phyloP scores from a whole-genome alignment of 495 filamentous ascomycete species.

The Neurospora sp. region DNA sequence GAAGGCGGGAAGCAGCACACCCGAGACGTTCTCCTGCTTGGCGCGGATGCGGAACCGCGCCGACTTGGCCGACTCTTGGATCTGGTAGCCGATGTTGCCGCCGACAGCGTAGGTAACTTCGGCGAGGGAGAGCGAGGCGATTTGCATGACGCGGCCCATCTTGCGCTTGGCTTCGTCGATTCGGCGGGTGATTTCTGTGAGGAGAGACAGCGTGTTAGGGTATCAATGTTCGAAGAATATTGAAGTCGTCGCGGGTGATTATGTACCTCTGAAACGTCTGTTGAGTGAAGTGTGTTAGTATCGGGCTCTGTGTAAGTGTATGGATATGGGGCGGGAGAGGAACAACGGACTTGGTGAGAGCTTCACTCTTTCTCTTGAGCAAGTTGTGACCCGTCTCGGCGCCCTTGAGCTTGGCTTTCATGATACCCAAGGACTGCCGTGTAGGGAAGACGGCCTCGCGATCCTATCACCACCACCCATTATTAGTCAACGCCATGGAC shows the following conservation, averaged over 20 bases:
- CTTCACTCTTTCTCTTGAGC: slow-evolving; percentile 88
- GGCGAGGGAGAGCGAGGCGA: slow-evolving; percentile 93
- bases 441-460: slow-evolving; percentile 96
- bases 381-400: slow-evolving; percentile 82
- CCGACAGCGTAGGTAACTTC: slow-evolving; percentile 98
- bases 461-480: slow-evolving; percentile 40
- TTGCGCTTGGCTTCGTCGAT: slow-evolving; percentile 99
- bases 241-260: not conserved
- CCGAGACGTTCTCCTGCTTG: slow-evolving; percentile 97
- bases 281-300: slow-evolving; percentile 10
- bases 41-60: slow-evolving; percentile 87
- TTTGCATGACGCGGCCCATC: slow-evolving; percentile 99
- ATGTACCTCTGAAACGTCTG: slow-evolving; percentile 76
- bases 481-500: slow-evolving; percentile 9
- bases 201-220: not conserved
- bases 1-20: slow-evolving; percentile 86
- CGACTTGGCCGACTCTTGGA: slow-evolving; percentile 88
- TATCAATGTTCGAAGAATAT: not conserved
- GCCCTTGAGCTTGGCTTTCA: slow-evolving; percentile 98
- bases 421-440: slow-evolving; percentile 87
- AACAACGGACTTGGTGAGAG: slow-evolving; percentile 63
- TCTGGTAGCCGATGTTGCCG: slow-evolving; percentile 90
- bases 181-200: slow-evolving; percentile 78
- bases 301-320: not conserved
- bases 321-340: not conserved